Evolutionary conservation across 495 filamentous ascomycete species (phyloP), one percentile per base, ranked within the genome.

Genomic region (Penicillium pulvis): DNA sequence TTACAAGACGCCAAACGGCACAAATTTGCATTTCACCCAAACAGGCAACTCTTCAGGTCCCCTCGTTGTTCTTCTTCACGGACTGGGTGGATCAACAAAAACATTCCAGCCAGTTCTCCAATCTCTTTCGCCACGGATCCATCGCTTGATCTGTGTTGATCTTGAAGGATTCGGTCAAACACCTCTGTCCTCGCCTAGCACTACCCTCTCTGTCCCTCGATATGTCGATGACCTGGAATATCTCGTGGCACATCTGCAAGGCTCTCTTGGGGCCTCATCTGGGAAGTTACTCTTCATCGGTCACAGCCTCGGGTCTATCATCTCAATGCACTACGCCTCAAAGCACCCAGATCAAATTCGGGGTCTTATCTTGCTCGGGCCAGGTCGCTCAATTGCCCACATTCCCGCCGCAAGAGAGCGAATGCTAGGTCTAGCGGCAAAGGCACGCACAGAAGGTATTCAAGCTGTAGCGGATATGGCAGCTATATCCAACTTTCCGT

Each of bases 201-300:
- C 36, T 12, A 31, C 51, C 7, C 60, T 63, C 12, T 63, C 66
- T n/a, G 58, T 69, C 28, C 28, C 51, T 6, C 56, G 53, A 0
- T 65, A 66, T 56, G 66, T 69, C 47, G 33, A 62, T 19, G 60
- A 69, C 50, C 31, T 69, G 43, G 55, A 58, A 55, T 53, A 53
- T 54, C 55, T 69, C 53, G 24, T 69, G 36, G 47, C 49, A 55
- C 23, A 19, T 48, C 19, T 61, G 30, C 54, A 57, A 51, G 26
- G 43, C 33, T 28, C 36, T 57, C 8, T 4, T 33, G 16, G 17
- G 33, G 8, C 14, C 30, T 6, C 48, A 16, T 6, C 48, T 10
- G 48, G 42, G 17, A 26, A 11, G 12, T 14, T 14, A 12, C 10
- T 14, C 0, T 14, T 36, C 33, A 36, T 36, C 33, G 33, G 33